phyloP scores from a whole-genome alignment of 345 rosid genomes.

The Luvunga scandens region DNA sequence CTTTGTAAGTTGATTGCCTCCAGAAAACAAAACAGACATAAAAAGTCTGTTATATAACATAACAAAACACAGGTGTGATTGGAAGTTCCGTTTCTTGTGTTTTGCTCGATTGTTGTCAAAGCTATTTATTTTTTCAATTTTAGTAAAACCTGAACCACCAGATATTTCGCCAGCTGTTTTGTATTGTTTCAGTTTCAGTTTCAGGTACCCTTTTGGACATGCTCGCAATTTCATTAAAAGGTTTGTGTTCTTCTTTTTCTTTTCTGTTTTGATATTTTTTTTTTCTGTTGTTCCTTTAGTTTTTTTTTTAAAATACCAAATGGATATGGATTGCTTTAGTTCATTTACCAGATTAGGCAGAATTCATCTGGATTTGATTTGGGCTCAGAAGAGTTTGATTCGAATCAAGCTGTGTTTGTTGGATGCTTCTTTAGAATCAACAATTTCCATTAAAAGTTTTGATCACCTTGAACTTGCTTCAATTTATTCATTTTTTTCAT shows the following conservation, averaged over 20 bases:
- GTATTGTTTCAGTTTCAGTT: neutral
- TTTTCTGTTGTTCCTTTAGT: neutral
- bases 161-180: neutral
- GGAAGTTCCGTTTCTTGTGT: conserved; percentile 1
- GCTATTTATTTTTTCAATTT: neutral
- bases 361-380: neutral
- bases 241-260: neutral
- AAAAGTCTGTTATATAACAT: neutral
- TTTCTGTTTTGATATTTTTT: conserved; percentile 1
- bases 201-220: neutral
- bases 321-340: conserved; percentile 14
- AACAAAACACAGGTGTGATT: neutral
- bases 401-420: conserved; percentile 10
- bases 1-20: neutral
- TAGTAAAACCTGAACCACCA: neutral
- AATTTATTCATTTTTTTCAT: neutral
- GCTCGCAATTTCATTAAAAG: neutral
- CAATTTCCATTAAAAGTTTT: conserved; percentile 26
- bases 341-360: conserved; percentile 18
- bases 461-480: neutral
- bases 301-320: neutral
- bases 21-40: neutral
- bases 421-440: neutral
- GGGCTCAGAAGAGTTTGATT: conserved; percentile 9
- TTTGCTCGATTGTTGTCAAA: neutral